Evolutionary conservation across 495 filamentous ascomycete genomes (phyloP).

Genomic region (Hyphodiscus hymeniophilus): DNA sequence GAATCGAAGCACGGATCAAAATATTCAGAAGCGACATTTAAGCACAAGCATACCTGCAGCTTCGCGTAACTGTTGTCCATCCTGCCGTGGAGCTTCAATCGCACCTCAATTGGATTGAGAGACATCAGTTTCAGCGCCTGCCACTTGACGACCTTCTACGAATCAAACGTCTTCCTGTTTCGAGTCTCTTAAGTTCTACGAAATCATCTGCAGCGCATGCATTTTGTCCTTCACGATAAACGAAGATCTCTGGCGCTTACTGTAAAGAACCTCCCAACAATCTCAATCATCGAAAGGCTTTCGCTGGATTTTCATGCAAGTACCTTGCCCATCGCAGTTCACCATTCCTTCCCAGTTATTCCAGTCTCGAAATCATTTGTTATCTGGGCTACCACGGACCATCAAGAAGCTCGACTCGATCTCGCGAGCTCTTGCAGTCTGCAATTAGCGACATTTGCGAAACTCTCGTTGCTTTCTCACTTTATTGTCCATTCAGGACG

Average conservation of each 20-base stretch:
- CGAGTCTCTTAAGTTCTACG: constrained; percentile 28
- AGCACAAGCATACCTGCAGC: constrained; percentile 26
- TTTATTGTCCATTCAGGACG: constrained; percentile 18
- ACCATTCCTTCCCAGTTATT: neutral
- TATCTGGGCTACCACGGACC: neutral
- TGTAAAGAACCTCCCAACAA: constrained; percentile 16
- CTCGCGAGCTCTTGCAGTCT: neutral
- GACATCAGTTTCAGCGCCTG: constrained; percentile 23
- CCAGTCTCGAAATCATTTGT: neutral
- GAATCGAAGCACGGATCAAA: constrained; percentile 21
- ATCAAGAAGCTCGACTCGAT: neutral
- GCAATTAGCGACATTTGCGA: constrained; percentile 4
- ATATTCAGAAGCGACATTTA: constrained; percentile 25
- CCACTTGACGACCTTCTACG: constrained; percentile 51
- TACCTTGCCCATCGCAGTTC: constrained; percentile 2
- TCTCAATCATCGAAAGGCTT: constrained; percentile 5
- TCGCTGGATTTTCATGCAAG: constrained; percentile 9
- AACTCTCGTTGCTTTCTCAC: constrained; percentile 13
- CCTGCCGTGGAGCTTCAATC: constrained; percentile 25
- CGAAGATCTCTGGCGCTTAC: constrained; percentile 16
- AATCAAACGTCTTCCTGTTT: constrained; percentile 40
- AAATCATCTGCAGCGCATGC: constrained; percentile 25
- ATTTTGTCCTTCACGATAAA: constrained; percentile 20
- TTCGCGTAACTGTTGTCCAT: constrained; percentile 24
- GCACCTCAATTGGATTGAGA: constrained; percentile 25